Base-by-base conservation (phyloP, 768 basidiomycete genomes). In the Xerocomus spinulosus region DNA sequence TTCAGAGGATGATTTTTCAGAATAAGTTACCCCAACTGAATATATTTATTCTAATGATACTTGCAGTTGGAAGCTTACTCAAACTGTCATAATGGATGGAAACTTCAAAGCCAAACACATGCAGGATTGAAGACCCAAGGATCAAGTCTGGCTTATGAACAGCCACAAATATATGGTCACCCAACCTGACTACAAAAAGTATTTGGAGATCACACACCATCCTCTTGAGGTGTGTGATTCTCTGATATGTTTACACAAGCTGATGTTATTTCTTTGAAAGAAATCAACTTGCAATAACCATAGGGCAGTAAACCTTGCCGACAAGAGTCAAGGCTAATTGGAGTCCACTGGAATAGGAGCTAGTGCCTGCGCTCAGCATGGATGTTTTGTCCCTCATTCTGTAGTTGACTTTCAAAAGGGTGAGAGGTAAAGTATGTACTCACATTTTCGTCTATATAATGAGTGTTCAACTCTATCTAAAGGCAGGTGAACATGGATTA, bases 401-500 rank as follows among this genome's bases (percentile, higher is more conserved):
- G 33, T 33, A 2, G 33, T 33, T 9, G 33, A 33, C 33, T 33
- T 48, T 24, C 46, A 43, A 14, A 53, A 34, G 10, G 48, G 34
- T 1, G 40, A 50, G 21, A 1, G n/a, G 41, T 49, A 5, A 5
- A 33, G 3, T 25, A n/a, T n/a, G n/a, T n/a, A n/a, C n/a, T n/a
- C n/a, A n/a, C 23, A 25, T 25, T 39, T 2, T n/a, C 5, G 5
- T 39, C 15, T 38, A 6, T 15, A 34, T n/a, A 17, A 15, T 4
- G 3, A 24, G n/a, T 15, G 21, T 15, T 13, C n/a, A n/a, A 23
- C 8, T 6, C 12, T 23, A 25, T 10, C n/a, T 13, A 29, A 18
- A 50, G 45, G 3, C 49, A 50, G 8, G 13, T 54, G 1, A 54
- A 55, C 18, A 55, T 55, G 51, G 47, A 55, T 21, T 55, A 52